Percentiles rank a stretch among this genome's conserved stretches.
phyloP scores from a whole-genome alignment of 2,329 filamentous ascomycete genomes.

The Alternaria brassicae region DNA sequence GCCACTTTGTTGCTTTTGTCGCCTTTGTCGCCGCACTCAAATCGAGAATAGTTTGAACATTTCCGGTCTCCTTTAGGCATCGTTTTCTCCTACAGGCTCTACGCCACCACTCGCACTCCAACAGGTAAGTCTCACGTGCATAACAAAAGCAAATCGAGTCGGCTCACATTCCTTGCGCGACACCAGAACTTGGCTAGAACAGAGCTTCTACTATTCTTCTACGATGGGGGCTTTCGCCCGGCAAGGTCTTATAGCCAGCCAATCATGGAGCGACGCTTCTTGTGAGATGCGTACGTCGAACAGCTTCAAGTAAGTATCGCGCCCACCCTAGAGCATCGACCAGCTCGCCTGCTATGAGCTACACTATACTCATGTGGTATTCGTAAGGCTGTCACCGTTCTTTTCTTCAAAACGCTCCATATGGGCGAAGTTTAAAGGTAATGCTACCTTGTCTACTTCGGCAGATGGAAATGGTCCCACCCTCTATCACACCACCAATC shows the following conservation, averaged over 20 bases:
- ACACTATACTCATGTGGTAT: neutral
- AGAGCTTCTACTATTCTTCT: too few species aligned
- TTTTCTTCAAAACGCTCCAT: neutral
- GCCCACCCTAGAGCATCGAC: rapidly evolving
- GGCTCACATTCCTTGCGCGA: too few species aligned
- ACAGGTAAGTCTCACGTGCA: neutral
- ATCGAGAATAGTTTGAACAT: rapidly evolving
- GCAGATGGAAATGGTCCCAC: neutral
- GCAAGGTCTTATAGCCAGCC: too few species aligned
- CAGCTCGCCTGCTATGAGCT: too few species aligned
- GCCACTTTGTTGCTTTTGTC: rapidly evolving
- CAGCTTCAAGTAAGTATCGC: too few species aligned
- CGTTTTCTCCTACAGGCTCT: neutral
- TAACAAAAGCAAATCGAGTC: neutral
- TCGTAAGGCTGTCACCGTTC: neutral
- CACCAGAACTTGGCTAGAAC: too few species aligned
- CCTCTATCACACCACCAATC: neutral
- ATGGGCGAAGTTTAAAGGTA: neutral
- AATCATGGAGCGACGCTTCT: too few species aligned
- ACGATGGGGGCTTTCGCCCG: too few species aligned
- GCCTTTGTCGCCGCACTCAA: rapidly evolving
- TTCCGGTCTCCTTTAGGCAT: neutral
- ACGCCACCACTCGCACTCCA: neutral
- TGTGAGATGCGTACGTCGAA: too few species aligned
- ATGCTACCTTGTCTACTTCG: neutral